Conservation (phyloP, 2,329 filamentous ascomycete genomes). For the Diaporthe vexans region DNA sequence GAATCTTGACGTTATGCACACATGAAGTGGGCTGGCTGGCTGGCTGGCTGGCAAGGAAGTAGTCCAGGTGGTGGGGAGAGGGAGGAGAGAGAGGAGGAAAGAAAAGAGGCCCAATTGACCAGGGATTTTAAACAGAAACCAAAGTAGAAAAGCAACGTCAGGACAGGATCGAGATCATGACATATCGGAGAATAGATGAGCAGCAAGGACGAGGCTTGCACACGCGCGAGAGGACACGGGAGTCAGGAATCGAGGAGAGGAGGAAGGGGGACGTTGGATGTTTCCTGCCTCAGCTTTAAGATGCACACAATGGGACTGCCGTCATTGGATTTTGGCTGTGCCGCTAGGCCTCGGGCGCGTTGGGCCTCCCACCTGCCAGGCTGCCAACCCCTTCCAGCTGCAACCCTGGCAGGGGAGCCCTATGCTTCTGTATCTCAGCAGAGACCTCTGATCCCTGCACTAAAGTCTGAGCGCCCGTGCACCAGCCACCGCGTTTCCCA, state of each 20-base stretch:
- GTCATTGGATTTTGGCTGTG: constrained; percentile 32
- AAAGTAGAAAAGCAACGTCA: constrained; percentile 33
- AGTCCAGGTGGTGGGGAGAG: constrained; percentile 1
- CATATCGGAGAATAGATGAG: constrained; percentile 21
- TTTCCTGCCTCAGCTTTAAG: constrained; percentile 32
- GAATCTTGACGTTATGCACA: constrained; percentile 37
- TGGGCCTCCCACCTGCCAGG: constrained; percentile 15
- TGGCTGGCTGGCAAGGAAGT: constrained; percentile 7
- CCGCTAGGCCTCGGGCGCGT: constrained; percentile 28
- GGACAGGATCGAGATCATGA: constrained; percentile 37
- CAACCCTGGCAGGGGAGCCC: constrained; percentile 25
- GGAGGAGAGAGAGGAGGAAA: neutral
- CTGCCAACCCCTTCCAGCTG: constrained; percentile 15
- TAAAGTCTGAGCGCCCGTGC: neutral
- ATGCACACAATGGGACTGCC: constrained; percentile 26
- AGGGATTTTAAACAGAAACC: constrained; percentile 30
- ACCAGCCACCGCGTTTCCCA: constrained; percentile 20
- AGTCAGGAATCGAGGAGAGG: constrained; percentile 9
- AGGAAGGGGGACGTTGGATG: constrained; percentile 23
- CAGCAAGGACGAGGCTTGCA: constrained; percentile 35
- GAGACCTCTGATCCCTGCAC: constrained; percentile 17
- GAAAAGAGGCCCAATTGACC: constrained; percentile 26
- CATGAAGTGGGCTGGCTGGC: constrained; percentile 4
- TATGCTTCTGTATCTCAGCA: constrained; percentile 30
- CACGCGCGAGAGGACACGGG: constrained; percentile 11